Evolutionary conservation across 2,329 filamentous ascomycete genomes (phyloP), one percentile per base, ranked within the genome.

Genomic region (Alternaria arbusti): DNA sequence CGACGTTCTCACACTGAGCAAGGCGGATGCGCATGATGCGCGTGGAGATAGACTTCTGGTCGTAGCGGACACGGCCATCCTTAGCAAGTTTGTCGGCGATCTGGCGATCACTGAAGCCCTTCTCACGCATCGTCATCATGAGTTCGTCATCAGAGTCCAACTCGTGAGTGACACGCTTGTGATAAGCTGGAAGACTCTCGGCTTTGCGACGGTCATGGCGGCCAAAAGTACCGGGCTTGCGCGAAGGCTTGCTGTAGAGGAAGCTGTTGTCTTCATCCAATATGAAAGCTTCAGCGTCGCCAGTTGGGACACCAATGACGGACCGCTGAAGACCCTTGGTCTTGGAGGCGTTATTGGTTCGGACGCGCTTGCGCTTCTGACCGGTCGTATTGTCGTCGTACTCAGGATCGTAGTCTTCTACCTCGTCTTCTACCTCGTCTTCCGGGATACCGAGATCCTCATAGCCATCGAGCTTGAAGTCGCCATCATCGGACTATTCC

Each of bases 111-210:
- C 75, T 77, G 72, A 78, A 83, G 20, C 79, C 79, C 22, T 79
- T 72, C 57, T 80, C 74, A 61, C 82, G 83, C 71, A 84, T 79
- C 5, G 71, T 66, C 59, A 84, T 73, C 60, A 84, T 82, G 44
- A 85, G 74, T 46, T 81, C 80, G 63, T 86, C 84, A 36, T 85
- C 83, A 0, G 80, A 81, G 67, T 85, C 82, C 46, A 85, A 78
- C 44, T 84, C 78, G 30, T 70, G 64, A 22, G 70, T 64, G 22
- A 85, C 79, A 40, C 75, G 80, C 71, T 82, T 85, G 17, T 82
- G 73, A 23, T 81, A 74, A 6, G 81, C 79, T 5, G 73, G 67
- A 22, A 83, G 74, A 17, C 76, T 76, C 13, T 79, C 79, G 10
- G 81, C 79, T n/a, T 73, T 70, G 25, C 54, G 52, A 13, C 56